These are phyloP conservation scores for Fusarium albosuccineum DNA, from an alignment of 2,329 filamentous ascomycete genomes.

Conservation along the genomic window DNA sequence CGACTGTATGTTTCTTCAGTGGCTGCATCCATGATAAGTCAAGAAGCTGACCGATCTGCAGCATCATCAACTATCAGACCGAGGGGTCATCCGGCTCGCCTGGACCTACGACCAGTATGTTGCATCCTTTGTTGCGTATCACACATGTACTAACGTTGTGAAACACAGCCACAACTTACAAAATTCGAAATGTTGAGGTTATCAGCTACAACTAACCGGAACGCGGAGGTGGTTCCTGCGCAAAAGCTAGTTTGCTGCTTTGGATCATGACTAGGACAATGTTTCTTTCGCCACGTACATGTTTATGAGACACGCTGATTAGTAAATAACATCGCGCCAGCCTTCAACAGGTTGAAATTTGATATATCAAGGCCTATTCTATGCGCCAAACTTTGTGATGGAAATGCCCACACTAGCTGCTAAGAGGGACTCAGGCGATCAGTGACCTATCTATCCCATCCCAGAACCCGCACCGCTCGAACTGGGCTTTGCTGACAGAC, in stretches of 20 bases:
- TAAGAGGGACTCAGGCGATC: not conserved
- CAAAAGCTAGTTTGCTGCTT: no score
- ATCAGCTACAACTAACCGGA: slow-evolving; percentile 28
- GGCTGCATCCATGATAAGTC: not conserved
- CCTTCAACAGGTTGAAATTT: no score
- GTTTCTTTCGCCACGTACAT: no score
- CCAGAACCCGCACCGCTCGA: slow-evolving; percentile 57
- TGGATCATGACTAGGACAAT: no score
- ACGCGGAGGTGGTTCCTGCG: no score
- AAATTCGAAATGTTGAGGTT: slow-evolving; percentile 33
- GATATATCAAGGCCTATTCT: no score
- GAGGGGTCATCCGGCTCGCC: slow-evolving; percentile 34
- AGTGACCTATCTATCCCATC: slow-evolving; percentile 44
- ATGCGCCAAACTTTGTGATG: no score
- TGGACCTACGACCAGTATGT: slow-evolving; percentile 26
- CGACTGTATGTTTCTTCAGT: slow-evolving; percentile 14
- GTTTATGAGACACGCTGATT: no score
- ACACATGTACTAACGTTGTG: not conserved
- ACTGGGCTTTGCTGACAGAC: slow-evolving; percentile 35
- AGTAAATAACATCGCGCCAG: no score
- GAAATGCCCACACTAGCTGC: no score
- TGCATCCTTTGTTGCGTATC: no score
- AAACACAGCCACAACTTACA: slow-evolving; percentile 21
- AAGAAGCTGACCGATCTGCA: not conserved
- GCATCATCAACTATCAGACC: slow-evolving; percentile 37